Percentiles rank a stretch among this genome's conserved stretches.
Evolutionary conservation across 2,329 filamentous ascomycete genomes (phyloP).

Genomic region (Pseudophaeomoniella oleicola): DNA sequence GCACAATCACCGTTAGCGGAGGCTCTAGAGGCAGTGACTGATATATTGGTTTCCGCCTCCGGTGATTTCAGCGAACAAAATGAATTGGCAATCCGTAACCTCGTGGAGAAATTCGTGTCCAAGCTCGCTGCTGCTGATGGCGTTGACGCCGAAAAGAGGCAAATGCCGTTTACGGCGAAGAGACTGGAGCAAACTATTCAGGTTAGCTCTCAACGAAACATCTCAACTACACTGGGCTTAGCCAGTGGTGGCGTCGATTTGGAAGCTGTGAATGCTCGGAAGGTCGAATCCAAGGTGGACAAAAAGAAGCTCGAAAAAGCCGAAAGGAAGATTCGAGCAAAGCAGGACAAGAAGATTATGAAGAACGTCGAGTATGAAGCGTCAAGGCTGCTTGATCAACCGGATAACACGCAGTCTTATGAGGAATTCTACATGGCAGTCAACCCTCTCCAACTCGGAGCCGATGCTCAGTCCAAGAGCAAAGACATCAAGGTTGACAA

Average conservation of each 20-base stretch:
- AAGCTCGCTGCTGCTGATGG: slow-evolving; percentile 64
- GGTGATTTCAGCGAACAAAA: slow-evolving; percentile 60
- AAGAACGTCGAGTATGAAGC: slow-evolving; percentile 98
- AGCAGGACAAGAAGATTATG: slow-evolving; percentile 96
- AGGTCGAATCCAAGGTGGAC: slow-evolving; percentile 95
- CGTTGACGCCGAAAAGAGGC: slow-evolving; percentile 47
- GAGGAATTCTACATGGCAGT: slow-evolving; percentile 99
- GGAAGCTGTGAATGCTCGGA: slow-evolving; percentile 80
- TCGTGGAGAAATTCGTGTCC: slow-evolving; percentile 82
- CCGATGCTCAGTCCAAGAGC: slow-evolving; percentile 61
- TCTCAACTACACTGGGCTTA: slow-evolving; percentile 87
- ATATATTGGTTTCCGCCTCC: slow-evolving; percentile 83
- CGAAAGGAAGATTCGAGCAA: slow-evolving; percentile 90
- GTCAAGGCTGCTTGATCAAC: slow-evolving; percentile 70
- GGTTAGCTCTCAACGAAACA: slow-evolving; percentile 84
- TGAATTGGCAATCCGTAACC: slow-evolving; percentile 61
- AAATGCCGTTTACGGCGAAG: slow-evolving; percentile 61
- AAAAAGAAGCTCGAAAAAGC: slow-evolving; percentile 98
- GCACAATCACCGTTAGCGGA: slow-evolving; percentile 67
- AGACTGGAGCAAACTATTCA: slow-evolving; percentile 90
- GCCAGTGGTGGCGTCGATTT: slow-evolving; percentile 75
- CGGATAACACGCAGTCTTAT: slow-evolving; percentile 76
- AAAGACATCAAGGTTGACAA: slow-evolving; percentile 98
- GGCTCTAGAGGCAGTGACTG: slow-evolving; percentile 71
- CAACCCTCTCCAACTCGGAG: slow-evolving; percentile 82